Evolutionary conservation across 2,329 filamentous ascomycete species (phyloP).

Genomic region (Huntiella moniliformis): DNA sequence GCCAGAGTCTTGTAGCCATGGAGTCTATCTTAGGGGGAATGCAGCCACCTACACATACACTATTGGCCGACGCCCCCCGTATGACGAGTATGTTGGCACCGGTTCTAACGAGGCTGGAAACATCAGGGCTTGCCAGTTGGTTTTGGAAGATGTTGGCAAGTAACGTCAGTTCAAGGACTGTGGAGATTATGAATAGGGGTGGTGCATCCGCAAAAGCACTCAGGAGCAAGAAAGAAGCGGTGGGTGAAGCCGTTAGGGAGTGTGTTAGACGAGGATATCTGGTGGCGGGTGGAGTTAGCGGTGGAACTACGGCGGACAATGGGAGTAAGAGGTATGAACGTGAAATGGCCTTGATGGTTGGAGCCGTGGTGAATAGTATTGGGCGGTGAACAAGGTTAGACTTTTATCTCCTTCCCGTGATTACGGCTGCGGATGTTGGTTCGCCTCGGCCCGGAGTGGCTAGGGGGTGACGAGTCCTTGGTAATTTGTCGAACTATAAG

Average conservation of each 20-base stretch:
- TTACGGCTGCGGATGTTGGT: no score
- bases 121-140: conserved; percentile 67
- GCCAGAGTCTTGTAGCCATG: conserved; percentile 80
- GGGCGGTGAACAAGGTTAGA: conserved; percentile 15
- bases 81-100: conserved; percentile 5
- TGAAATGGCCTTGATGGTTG: conserved; percentile 88
- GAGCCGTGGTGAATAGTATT: conserved; percentile 49
- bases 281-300: conserved; percentile 35
- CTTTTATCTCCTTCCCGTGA: no score
- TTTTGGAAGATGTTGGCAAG: conserved; percentile 86
- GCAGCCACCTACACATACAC: conserved; percentile 49
- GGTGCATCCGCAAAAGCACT: conserved; percentile 71
- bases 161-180: conserved; percentile 54
- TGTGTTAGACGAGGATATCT: conserved; percentile 66
- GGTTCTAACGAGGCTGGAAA: conserved; percentile 65
- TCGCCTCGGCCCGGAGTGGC: no score
- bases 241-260: conserved; percentile 61
- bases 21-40: conserved; percentile 56
- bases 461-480: no score
- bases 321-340: conserved; percentile 51
- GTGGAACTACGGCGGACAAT: conserved; percentile 18
- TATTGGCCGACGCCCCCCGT: conserved; percentile 25
- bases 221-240: conserved; percentile 51
- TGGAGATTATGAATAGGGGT: conserved; percentile 67
- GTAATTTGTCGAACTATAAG: no score